phyloP scores from a whole-genome alignment of 352 stramenopile species.

The Pythium rishiriense region DNA sequence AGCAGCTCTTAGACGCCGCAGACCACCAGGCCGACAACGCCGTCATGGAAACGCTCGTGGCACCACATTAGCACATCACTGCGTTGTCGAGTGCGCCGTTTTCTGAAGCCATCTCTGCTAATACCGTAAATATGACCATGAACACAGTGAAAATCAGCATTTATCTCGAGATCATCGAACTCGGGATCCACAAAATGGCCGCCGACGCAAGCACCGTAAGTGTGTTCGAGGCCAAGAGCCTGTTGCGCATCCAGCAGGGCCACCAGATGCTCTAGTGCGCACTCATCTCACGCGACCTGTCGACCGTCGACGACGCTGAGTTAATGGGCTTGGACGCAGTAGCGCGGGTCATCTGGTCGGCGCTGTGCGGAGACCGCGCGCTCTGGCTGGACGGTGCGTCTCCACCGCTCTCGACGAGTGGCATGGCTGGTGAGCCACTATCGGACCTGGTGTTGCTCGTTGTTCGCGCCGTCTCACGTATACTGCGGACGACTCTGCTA shows the following conservation, averaged over 20 bases:
- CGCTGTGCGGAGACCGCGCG: constrained; percentile 21
- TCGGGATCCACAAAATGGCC: not conserved
- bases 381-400: constrained; percentile 31
- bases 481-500: constrained; percentile 56
- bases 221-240: constrained; percentile 1
- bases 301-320: too few relatives aligned
- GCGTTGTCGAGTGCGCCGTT: too few relatives aligned
- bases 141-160: too few relatives aligned
- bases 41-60: constrained; percentile 9
- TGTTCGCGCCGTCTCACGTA: constrained; percentile 50
- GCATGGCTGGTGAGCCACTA: not conserved
- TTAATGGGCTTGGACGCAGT: too few relatives aligned
- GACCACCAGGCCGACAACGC: not conserved
- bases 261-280: not conserved
- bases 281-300: not conserved
- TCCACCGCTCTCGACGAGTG: not conserved
- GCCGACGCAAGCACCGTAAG: not conserved
- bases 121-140: not conserved
- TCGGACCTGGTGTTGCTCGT: constrained; percentile 44
- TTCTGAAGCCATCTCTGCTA: not conserved
- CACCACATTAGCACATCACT: too few relatives aligned
- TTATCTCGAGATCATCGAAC: too few relatives aligned
- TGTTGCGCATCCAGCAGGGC: constrained; percentile 4
- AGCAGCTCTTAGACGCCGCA: constrained; percentile 27
- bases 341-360: too few relatives aligned